A percentile compares a stretch with the other conserved stretches of the same genome.
These are phyloP conservation scores for Circinella umbellata DNA, from an alignment of 371 early-diverging fungal genomes.

Conservation along the genomic window DNA sequence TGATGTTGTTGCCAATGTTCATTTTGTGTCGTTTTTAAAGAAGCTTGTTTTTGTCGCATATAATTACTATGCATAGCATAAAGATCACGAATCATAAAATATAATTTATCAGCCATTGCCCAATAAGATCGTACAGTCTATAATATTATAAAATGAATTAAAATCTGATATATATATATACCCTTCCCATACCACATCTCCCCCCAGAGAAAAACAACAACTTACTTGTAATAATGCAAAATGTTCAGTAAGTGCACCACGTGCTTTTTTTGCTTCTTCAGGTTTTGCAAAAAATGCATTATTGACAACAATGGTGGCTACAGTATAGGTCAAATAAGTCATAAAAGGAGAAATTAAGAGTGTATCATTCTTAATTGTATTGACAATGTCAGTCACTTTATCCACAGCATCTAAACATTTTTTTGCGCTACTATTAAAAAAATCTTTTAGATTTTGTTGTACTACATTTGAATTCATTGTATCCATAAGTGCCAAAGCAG, in stretches of 20 bases:
- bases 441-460: conserved; percentile 41
- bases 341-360: conserved; percentile 48
- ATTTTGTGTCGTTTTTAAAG: conserved; percentile 7
- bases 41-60: conserved; percentile 18
- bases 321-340: conserved; percentile 59
- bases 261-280: conserved; percentile 52
- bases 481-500: conserved; percentile 37
- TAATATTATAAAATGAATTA: background rate
- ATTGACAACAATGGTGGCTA: conserved; percentile 62
- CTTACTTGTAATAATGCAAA: conserved; percentile 55
- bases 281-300: conserved; percentile 51
- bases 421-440: conserved; percentile 42
- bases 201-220: background rate
- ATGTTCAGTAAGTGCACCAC: conserved; percentile 49
- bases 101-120: conserved; percentile 68
- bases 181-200: background rate
- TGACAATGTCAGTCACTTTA: conserved; percentile 50
- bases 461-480: conserved; percentile 31
- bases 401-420: conserved; percentile 57
- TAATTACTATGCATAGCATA: conserved; percentile 54
- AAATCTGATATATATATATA: background rate
- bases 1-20: conserved; percentile 14
- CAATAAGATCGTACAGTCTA: conserved; percentile 57
- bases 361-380: conserved; percentile 34
- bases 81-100: conserved; percentile 65